Evolutionary conservation across 1,284 basidiomycete species (phyloP), one percentile per base, ranked within the genome.

Genomic region (Boletus sp.): DNA sequence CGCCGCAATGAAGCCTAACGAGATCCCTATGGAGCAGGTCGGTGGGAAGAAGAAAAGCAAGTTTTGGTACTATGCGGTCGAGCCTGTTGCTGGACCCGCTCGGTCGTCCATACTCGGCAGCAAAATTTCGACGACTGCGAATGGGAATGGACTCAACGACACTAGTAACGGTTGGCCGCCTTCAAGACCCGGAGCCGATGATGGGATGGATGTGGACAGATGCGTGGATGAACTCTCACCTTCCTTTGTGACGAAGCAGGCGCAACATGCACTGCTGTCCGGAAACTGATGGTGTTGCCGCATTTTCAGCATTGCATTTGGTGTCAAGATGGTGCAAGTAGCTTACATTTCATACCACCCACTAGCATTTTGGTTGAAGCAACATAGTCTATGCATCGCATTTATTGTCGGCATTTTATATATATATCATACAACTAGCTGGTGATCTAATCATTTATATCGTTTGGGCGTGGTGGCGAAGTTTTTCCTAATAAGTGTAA

Each of bases 61-160:
- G 60, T 89, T 81, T 62, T 88, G 87, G 85, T 83, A 82, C 43
- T 90, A 90, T 55, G 87, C 86, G 12, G 84, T 89, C 17, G 87
- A 89, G 56, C 82, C 85, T 1, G 58, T 76, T 34, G 64, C 70
- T 12, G 69, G 68, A 37, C 53, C 72, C 8, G 48, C 65, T 34
- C 55, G 62, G 34, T 30, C 55, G 43, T 33, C 44, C 30, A 38
- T 43, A 17, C 34, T 33, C 26, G 55, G 38, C 10, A 34, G 46
- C 46, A 52, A 51, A 40, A 34, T 50, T 42, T 41, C 52, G 40
- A 38, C 49, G 20, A 42, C 47, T 6, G 40, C 60, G 35, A 59
- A 67, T 35, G 55, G 56, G 32, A 57, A 60, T 36, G 52, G 52
- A 27, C 41, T 52, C 49, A 36, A 46, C 46, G 25, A 48, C 29